phyloP scores from a whole-genome alignment of 768 basidiomycete species.

The Naganishia kalamii region DNA sequence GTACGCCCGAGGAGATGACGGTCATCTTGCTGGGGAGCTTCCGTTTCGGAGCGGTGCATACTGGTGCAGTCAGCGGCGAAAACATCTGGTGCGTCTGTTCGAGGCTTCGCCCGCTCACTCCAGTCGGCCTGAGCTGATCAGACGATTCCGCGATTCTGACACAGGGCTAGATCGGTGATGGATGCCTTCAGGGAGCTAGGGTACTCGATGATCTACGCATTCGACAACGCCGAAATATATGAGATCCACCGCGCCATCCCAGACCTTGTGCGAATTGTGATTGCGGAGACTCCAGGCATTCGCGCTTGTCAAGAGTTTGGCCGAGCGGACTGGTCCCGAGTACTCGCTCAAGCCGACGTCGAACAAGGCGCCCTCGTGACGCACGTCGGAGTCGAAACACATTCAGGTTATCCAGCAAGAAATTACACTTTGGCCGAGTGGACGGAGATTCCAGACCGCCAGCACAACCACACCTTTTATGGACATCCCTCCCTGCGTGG shows the following conservation, averaged over 20 bases:
- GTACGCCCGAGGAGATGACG: background rate
- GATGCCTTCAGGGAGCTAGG: conserved; percentile 26
- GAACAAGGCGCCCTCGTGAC: no score
- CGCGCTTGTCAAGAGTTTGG: conserved; percentile 18
- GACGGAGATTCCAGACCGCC: background rate
- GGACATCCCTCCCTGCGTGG: background rate
- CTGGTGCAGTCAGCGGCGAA: background rate
- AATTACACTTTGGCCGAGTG: background rate
- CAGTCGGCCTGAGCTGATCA: no score
- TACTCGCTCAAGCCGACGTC: background rate
- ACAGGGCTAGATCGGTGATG: conserved; percentile 19
- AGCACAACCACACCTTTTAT: background rate
- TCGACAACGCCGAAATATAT: conserved; percentile 27
- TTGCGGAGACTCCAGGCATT: conserved; percentile 23
- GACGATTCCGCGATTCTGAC: no score
- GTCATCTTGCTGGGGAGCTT: background rate
- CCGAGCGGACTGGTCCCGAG: background rate
- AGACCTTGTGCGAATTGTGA: conserved; percentile 23
- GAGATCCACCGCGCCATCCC: conserved; percentile 28
- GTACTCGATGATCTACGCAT: conserved; percentile 28
- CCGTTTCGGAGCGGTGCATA: background rate
- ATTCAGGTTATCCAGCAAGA: background rate
- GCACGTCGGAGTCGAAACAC: background rate
- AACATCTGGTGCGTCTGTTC: conserved; percentile 11
- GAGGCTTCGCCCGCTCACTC: no score